phyloP scores from a whole-genome alignment of 2,329 filamentous ascomycete species.

The Chrysoporthe deuterocubensis region DNA sequence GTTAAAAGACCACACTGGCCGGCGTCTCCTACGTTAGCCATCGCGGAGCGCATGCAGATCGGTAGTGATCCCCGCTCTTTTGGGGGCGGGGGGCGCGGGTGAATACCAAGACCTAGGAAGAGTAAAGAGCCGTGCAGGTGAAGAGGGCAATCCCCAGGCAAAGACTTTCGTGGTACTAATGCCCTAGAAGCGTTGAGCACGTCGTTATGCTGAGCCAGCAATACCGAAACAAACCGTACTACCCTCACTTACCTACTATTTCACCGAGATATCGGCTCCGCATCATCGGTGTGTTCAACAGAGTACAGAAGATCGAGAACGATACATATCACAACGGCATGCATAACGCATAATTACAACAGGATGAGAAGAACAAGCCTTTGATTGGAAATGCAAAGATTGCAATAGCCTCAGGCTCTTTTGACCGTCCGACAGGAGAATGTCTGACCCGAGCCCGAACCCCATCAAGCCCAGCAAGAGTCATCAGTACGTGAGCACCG shows the following conservation, averaged over 20 bases:
- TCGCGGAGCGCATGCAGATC: too few relatives aligned
- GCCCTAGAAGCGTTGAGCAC: too few relatives aligned
- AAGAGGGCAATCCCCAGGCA: too few relatives aligned
- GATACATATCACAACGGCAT: not conserved
- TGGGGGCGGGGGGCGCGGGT: too few relatives aligned
- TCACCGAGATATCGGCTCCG: not conserved
- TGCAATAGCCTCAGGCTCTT: not conserved
- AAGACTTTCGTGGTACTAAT: too few relatives aligned
- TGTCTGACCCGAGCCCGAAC: not conserved
- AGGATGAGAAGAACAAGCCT: slow-evolving; percentile 4
- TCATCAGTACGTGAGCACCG: not conserved
- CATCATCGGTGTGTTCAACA: not conserved
- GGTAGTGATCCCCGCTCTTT: too few relatives aligned
- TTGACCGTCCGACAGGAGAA: not conserved
- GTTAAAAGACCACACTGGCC: too few relatives aligned
- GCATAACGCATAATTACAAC: not conserved
- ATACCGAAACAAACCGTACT: too few relatives aligned
- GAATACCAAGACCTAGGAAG: too few relatives aligned
- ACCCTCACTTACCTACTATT: not conserved
- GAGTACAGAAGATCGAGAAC: not conserved
- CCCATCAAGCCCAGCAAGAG: not conserved
- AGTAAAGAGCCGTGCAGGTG: too few relatives aligned
- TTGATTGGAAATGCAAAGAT: slow-evolving; percentile 2
- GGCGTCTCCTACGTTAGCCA: too few relatives aligned
- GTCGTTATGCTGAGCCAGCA: not conserved